Evolutionary conservation across 1,284 basidiomycete species (phyloP), one percentile per base, ranked within the genome.

Genomic region (Cutaneotrichosporon cutaneum): DNA sequence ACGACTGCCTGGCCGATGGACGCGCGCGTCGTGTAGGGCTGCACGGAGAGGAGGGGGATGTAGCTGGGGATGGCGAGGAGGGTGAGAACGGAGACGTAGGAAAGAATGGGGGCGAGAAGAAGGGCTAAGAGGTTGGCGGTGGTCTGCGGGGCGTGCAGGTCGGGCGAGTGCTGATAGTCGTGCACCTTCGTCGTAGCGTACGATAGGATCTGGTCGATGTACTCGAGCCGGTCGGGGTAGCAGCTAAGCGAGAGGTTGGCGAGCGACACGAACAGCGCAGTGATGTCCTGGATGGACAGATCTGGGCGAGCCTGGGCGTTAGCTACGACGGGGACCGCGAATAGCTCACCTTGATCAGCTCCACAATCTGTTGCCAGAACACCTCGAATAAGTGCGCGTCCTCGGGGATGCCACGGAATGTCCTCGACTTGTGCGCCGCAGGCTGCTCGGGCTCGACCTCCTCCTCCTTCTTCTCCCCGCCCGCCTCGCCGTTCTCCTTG

Each of bases 281-380:
- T 96, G 73, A 95, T 88, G 71, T 97, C 94, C 77, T 96, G 92
- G 72, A 97, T 92, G 39, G 92, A 92, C 52, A 97, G 81, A 77
- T 97, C 94, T 24, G 94, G 93, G 64, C 94, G 89, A 60, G 93
- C 92, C 92, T 94, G 68, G 44, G 5, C 8, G 54, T 52, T 56
- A 58, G 59, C 51, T 44, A n/a, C n/a, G n/a, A n/a, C n/a, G n/a
- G n/a, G n/a, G n/a, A n/a, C n/a, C n/a, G n/a, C n/a, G n/a, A n/a
- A n/a, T n/a, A 60, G 65, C 76, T 54, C 58, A 90, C 92, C 85
- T 94, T 94, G 82, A 97, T 94, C 36, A 97, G 85, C 74, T 94
- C 89, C 9, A 96, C 93, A n/a, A 97, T 90, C 77, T 97, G 94
- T 68, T 91, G 88, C 94, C 94, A 97, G 79, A 97, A 97, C 13